Evolutionary conservation across 2,329 filamentous ascomycete species (phyloP), one percentile per base, ranked within the genome.

Genomic region (Neophaeococcomyces mojaviensis): DNA sequence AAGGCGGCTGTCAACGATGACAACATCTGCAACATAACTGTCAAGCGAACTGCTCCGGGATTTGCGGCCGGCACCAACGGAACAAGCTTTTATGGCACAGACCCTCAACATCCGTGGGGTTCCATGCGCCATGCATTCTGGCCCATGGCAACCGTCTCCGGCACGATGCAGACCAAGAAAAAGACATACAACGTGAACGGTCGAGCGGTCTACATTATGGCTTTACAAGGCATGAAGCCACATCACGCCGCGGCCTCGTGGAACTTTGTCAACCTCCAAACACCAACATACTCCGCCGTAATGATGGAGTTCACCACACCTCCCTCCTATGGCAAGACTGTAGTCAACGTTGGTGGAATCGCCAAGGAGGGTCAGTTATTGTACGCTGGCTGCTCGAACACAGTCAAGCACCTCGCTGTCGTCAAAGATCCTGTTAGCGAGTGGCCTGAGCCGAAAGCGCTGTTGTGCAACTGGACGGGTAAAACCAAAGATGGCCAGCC

Each of bases 301-400:
- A 73, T 97, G 72, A 98, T 98, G 92, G 86, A 97, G 66, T 98
- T 82, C 66, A 94, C 81, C 31, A 98, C 92, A 1, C 94, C 92
- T 22, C 81, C 86, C 3, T 96, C 90, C 3, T 98, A 98, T 62
- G 92, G 86, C 28, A 81, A 80, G 41, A 95, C 89, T 1, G 70
- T 79, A 15, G 88, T 98, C 52, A 84, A 79, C 53, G 84, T 97
- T 16, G 87, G 89, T 46, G 86, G 81, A 44, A 79, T 98, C 48
- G 50, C 79, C 46, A 89, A 83, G 61, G 86, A 95, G 49, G 84
- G 78, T 49, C 81, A 90, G 66, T 80, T 96, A 49, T 66, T 97
- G 52, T 77, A 78, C 47, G 88, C 83, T 33, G 85, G 86, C 44
- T 70, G 76, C 48, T 71, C 71, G 45, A 81, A 81, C 62, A 74